Percentiles rank a stretch among this genome's conserved stretches.
Evolutionary conservation across 2,329 filamentous ascomycete genomes (phyloP).

Genomic region (Epichloe typhina): DNA sequence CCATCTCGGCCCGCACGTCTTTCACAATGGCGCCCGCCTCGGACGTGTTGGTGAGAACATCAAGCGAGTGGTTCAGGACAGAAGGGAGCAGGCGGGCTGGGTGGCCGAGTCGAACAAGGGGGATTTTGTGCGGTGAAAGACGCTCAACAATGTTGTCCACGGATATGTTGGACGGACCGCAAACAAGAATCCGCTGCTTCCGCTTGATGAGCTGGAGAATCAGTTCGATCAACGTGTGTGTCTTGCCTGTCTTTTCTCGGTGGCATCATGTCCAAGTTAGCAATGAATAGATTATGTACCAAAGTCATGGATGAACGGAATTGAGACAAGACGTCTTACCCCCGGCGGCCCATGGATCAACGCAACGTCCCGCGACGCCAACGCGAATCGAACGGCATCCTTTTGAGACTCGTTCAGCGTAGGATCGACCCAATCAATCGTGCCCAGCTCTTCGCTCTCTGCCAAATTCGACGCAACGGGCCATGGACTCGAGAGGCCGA

Average conservation of each 20-base stretch:
- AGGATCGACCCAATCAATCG: conserved; percentile 47
- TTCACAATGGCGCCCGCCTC: conserved; percentile 81
- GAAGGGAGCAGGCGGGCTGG: conserved; percentile 81
- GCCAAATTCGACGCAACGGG: conserved; percentile 29
- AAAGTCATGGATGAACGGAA: not conserved
- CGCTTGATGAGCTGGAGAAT: conserved; percentile 78
- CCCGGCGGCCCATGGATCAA: conserved; percentile 92
- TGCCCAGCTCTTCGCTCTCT: conserved; percentile 29
- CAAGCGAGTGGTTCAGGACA: conserved; percentile 78
- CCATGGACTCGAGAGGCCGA: conserved; percentile 42
- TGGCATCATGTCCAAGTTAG: not conserved
- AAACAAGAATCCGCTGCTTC: conserved; percentile 70
- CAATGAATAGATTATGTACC: not conserved
- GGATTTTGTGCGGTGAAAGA: conserved; percentile 68
- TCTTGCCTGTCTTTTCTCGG: conserved; percentile 62
- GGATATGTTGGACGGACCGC: conserved; percentile 90
- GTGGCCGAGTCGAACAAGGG: conserved; percentile 81
- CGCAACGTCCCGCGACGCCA: conserved; percentile 69
- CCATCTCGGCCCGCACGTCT: conserved; percentile 86
- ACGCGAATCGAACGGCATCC: conserved; percentile 64
- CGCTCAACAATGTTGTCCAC: conserved; percentile 98
- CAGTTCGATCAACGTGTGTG: conserved; percentile 87
- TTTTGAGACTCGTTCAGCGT: conserved; percentile 54
- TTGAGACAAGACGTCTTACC: conserved; percentile 20
- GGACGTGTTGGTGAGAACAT: conserved; percentile 79